phyloP scores from a whole-genome alignment of 768 basidiomycete species.

The Kwoniella sp. region DNA sequence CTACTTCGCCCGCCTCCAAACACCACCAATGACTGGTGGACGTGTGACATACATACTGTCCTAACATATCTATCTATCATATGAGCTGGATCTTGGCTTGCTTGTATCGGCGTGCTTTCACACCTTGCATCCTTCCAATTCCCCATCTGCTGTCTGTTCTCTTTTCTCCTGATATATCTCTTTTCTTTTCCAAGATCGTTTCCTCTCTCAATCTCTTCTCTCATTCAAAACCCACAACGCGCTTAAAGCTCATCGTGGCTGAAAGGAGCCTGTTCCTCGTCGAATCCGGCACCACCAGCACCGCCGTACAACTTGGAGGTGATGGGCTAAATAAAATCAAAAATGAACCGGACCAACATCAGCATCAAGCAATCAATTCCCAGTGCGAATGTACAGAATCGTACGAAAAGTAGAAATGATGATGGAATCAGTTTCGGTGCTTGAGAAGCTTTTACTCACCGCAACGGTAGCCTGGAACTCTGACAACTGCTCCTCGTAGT shows the following conservation, averaged over 20 bases:
- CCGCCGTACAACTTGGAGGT: constrained; percentile 68
- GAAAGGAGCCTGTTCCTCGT: constrained; percentile 59
- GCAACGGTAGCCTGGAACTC: constrained; percentile 54
- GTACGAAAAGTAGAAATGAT: too few relatives aligned
- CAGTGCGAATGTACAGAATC: too few relatives aligned
- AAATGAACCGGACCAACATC: neutral
- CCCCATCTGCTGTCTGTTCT: too few relatives aligned
- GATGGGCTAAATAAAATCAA: constrained; percentile 63
- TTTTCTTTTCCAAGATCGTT: neutral
- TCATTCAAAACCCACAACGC: neutral
- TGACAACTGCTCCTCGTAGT: constrained; percentile 85
- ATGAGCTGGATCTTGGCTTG: too few relatives aligned
- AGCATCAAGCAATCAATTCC: constrained; percentile 12
- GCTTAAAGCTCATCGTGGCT: constrained; percentile 65
- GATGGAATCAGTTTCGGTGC: too few relatives aligned
- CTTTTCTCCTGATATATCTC: neutral
- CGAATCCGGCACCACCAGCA: constrained; percentile 55
- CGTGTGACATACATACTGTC: too few relatives aligned
- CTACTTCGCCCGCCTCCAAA: neutral
- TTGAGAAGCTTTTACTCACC: constrained; percentile 24
- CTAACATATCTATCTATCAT: too few relatives aligned
- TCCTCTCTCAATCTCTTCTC: too few relatives aligned
- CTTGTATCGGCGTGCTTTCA: too few relatives aligned
- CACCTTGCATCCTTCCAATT: too few relatives aligned
- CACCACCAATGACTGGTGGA: too few relatives aligned